A percentile compares a stretch with the other conserved stretches of the same genome.
phyloP scores from a whole-genome alignment of 495 filamentous ascomycete species.

The Staphylotrichum longicolle region DNA sequence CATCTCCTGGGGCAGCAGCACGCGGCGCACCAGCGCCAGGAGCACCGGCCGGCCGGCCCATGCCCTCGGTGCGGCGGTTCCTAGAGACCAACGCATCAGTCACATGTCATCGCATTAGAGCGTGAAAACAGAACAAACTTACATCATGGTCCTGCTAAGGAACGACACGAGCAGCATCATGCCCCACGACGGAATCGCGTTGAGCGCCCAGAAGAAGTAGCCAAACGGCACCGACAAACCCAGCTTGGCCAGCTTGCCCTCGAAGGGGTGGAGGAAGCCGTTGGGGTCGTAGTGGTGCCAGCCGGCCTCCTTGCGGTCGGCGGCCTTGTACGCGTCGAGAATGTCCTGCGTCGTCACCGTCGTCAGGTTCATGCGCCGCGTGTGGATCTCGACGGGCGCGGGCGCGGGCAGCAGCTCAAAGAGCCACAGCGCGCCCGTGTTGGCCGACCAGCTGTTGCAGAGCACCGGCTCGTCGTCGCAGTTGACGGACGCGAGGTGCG shows the following conservation, averaged over 20 bases:
- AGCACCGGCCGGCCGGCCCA: slow-evolving; percentile 18
- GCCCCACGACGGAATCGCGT: slow-evolving; percentile 53
- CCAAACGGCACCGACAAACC: slow-evolving; percentile 64
- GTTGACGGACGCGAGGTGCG: slow-evolving; percentile 69
- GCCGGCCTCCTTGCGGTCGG: slow-evolving; percentile 40
- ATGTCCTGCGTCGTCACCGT: slow-evolving; percentile 61
- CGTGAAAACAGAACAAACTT: slow-evolving; percentile 42
- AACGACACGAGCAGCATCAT: slow-evolving; percentile 82
- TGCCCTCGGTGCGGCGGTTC: slow-evolving; percentile 33
- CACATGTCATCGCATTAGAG: neutral
- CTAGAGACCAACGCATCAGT: slow-evolving; percentile 18
- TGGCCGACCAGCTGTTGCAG: slow-evolving; percentile 77
- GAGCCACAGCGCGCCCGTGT: slow-evolving; percentile 68
- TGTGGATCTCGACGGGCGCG: slow-evolving; percentile 60
- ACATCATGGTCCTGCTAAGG: slow-evolving; percentile 83
- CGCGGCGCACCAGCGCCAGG: slow-evolving; percentile 27
- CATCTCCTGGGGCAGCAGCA: slow-evolving; percentile 25
- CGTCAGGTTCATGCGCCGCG: slow-evolving; percentile 62
- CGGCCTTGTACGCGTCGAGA: slow-evolving; percentile 61
- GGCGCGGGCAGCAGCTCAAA: slow-evolving; percentile 57
- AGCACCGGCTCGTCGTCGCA: slow-evolving; percentile 78
- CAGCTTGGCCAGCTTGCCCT: slow-evolving; percentile 65
- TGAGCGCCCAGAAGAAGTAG: slow-evolving; percentile 72
- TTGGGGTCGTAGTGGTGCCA: slow-evolving; percentile 52
- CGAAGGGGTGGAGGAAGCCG: slow-evolving; percentile 76